Base-by-base conservation (phyloP, 2,329 filamentous ascomycete species). In the Pseudocercospora vitis region DNA sequence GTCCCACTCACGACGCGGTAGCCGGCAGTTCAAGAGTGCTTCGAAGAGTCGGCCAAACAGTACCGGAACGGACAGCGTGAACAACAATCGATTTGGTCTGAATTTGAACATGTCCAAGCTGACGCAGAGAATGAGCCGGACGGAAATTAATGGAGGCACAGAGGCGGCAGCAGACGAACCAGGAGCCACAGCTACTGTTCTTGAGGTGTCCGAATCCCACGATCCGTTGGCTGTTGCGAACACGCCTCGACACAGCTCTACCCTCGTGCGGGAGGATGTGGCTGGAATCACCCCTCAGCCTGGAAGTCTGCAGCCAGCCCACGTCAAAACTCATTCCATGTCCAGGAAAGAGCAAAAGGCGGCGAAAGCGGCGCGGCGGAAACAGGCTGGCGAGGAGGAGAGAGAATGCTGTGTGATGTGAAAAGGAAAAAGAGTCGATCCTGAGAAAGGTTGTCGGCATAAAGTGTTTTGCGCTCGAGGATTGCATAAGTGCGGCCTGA, bases 321-420 rank as follows among this genome's bases (percentile, higher is more conserved):
- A 7, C 32, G 46, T 19, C 28, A 52, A 33, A 31, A 33, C 35
- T 37, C 47, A 5, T 33, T 18, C 32, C 5, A 28, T 62, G 53
- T 60, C 59, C 23, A 64, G 63, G 53, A 63, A 68, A 55, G 66
- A 67, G 60, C 70, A 63, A 45, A 55, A 60, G 16, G 57, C 63
- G n/a, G 44, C 56, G 16, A 65, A 65, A 12, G 62, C 50, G 12
- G 62, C 50, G 47, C 63, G 64, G 48, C 64, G 62, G 44, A 63
- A 64, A 26, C 61, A 57, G 48, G 51, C 47, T 24, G 60, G 61
- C 3, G 62, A 68, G 26, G 73, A 74, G 21, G 74, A 76, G 48
- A 60, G 74, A 29, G 74, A 77, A 54, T 77, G 75, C 58, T 53
- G 65, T 47, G 62, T 76, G 7, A 76, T 76, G 75, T 77, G n/a